Evolutionary conservation across 768 basidiomycete genomes (phyloP).

Genomic region (Pseudohyphozyma bogoriensis): DNA sequence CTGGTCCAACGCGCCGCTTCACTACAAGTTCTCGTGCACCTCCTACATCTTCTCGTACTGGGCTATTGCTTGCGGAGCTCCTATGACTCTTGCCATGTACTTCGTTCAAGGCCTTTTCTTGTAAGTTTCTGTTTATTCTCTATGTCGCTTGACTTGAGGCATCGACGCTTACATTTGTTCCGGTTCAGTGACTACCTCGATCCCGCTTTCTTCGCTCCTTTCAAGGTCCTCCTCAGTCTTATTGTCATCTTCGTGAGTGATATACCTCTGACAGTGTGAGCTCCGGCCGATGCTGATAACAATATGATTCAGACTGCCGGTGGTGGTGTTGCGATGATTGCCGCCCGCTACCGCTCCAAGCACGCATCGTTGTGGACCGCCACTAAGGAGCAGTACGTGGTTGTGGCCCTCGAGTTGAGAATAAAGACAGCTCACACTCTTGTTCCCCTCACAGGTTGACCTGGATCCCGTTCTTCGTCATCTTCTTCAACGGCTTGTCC

Average conservation of each 20-base stretch:
- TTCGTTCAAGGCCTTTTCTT: constrained; percentile 55
- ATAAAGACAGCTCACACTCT: too few relatives aligned
- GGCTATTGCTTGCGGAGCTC: constrained; percentile 55
- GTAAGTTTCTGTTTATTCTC: too few relatives aligned
- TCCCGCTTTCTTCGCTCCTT: constrained; percentile 43
- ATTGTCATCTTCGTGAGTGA: constrained; percentile 55
- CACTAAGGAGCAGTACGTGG: constrained; percentile 50
- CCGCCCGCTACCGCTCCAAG: constrained; percentile 7
- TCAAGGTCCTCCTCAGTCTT: constrained; percentile 65
- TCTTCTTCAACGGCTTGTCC: constrained; percentile 27
- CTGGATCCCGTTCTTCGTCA: constrained; percentile 68
- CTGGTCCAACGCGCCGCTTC: background rate
- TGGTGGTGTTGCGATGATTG: constrained; percentile 44
- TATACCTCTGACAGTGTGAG: constrained; percentile 57
- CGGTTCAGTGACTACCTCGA: constrained; percentile 64
- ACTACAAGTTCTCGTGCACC: background rate
- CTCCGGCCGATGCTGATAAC: constrained; percentile 36
- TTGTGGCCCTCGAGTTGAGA: too few relatives aligned
- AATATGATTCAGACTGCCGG: constrained; percentile 45
- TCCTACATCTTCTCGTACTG: constrained; percentile 41
- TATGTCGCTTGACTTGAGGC: too few relatives aligned
- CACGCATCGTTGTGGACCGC: background rate
- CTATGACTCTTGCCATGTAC: constrained; percentile 61
- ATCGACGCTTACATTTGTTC: too few relatives aligned
- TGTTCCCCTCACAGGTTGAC: constrained; percentile 63